A percentile compares a stretch with the other conserved stretches of the same genome.
Evolutionary conservation across 1,284 basidiomycete species (phyloP).

Genomic region (Trichosporon sp.): DNA sequence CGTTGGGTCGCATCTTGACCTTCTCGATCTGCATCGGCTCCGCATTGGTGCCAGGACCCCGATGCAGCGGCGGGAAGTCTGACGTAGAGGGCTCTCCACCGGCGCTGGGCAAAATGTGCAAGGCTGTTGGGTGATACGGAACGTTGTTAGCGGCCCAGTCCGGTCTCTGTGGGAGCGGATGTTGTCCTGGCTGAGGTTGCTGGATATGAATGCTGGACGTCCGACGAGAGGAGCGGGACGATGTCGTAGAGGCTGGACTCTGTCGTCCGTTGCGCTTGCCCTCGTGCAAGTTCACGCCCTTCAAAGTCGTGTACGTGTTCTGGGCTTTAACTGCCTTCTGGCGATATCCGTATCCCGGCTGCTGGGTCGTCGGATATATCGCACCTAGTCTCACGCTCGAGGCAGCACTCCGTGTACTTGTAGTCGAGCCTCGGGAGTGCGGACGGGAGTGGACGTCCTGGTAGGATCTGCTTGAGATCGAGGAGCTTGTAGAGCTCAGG

Average conservation of each 20-base stretch:
- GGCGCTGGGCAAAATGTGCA: conserved; percentile 24
- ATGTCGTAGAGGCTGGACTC: conserved; percentile 50
- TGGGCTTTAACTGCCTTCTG: conserved; percentile 47
- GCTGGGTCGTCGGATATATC: conserved; percentile 45
- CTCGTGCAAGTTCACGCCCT: conserved; percentile 24
- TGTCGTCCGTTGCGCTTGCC: conserved; percentile 41
- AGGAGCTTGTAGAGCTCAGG: conserved; percentile 48
- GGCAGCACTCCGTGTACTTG: conserved; percentile 48
- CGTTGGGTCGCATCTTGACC: conserved; percentile 38
- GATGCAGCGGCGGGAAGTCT: conserved; percentile 48
- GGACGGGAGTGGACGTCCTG: conserved; percentile 50
- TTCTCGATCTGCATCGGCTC: conserved; percentile 54
- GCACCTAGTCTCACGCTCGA: conserved; percentile 50
- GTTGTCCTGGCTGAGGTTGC: conserved; percentile 43
- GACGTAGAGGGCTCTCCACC: conserved; percentile 32
- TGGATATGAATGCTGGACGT: conserved; percentile 44
- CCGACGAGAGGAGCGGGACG: conserved; percentile 48
- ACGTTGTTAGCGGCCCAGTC: conserved; percentile 55
- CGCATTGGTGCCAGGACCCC: conserved; percentile 38
- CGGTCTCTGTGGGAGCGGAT: conserved; percentile 50
- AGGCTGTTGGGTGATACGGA: conserved; percentile 50
- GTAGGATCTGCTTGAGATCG: conserved; percentile 51
- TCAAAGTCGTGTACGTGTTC: conserved; percentile 27
- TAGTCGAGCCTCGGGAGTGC: conserved; percentile 52
- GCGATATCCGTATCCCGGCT: conserved; percentile 39